Evolutionary conservation across 2,329 filamentous ascomycete genomes (phyloP).

Genomic region (Beauveria rudraprayagi): DNA sequence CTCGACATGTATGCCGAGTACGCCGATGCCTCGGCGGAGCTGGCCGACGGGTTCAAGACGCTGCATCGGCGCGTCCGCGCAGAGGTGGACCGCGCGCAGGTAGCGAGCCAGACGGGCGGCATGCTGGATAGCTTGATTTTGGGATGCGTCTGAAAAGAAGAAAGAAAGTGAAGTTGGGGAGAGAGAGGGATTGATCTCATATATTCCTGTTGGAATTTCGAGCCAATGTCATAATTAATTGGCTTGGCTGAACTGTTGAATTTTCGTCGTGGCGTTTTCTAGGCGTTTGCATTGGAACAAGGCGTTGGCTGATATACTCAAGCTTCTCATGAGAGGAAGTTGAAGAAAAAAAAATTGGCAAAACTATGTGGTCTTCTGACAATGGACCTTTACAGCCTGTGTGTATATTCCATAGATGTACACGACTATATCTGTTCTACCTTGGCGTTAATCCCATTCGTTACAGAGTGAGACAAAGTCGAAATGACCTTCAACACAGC

Average conservation of each 20-base stretch:
- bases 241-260: not conserved
- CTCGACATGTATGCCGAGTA: constrained; percentile 83
- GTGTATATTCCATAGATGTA: not conserved
- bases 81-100: constrained; percentile 76
- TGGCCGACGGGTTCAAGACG: constrained; percentile 61
- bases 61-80: constrained; percentile 63
- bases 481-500: too few species aligned
- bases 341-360: not conserved
- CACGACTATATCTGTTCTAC: not conserved
- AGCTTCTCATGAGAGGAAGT: not conserved
- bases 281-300: constrained; percentile 4
- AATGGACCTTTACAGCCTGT: not conserved
- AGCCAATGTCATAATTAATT: not conserved
- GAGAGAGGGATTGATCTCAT: not conserved
- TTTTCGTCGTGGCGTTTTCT: not conserved
- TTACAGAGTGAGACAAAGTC: too few species aligned
- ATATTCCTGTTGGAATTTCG: too few species aligned
- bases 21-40: constrained; percentile 62
- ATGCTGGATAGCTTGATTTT: constrained; percentile 66
- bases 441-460: not conserved
- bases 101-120: constrained; percentile 72
- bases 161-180: not conserved
- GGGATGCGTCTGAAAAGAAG: not conserved
- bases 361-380: not conserved
- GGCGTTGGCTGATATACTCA: not conserved